Percentiles rank a stretch among this genome's conserved stretches.
Evolutionary conservation across 1,284 basidiomycete genomes (phyloP).

Genomic region (Boletus mariae): DNA sequence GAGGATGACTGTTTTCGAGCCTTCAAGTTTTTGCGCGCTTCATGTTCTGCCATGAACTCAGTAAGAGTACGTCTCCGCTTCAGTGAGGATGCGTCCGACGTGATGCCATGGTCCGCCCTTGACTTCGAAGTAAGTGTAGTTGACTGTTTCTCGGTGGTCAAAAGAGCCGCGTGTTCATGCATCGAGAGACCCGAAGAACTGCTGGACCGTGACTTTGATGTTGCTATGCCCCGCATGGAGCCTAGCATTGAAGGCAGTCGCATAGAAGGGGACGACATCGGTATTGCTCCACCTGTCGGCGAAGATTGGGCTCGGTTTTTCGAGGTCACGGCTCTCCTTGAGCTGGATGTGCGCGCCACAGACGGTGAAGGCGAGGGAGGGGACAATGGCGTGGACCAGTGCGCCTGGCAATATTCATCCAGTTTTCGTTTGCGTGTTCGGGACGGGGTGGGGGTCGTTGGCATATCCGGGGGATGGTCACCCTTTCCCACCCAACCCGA

Average conservation of each 20-base stretch:
- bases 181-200: neutral
- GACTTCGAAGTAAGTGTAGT: neutral
- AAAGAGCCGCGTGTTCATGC: neutral
- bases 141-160: neutral
- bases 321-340: neutral
- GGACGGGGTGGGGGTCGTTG: conserved; percentile 16
- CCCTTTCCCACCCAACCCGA: neutral
- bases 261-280: conserved; percentile 2
- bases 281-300: neutral
- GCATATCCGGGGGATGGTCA: neutral
- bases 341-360: conserved; percentile 5
- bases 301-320: conserved; percentile 12
- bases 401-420: conserved; percentile 14
- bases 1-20: conserved; percentile 22
- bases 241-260: conserved; percentile 27
- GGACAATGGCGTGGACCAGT: conserved; percentile 1
- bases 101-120: neutral
- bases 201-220: neutral
- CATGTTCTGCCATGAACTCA: conserved; percentile 60
- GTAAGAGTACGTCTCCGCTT: conserved; percentile 58
- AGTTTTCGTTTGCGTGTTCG: conserved; percentile 24
- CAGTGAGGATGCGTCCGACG: conserved; percentile 8
- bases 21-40: conserved; percentile 33
- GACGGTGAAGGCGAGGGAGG: conserved; percentile 22
- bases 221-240: conserved; percentile 13